Conservation (phyloP, 345 rosid genomes). For the Alliaria petiolata region DNA sequence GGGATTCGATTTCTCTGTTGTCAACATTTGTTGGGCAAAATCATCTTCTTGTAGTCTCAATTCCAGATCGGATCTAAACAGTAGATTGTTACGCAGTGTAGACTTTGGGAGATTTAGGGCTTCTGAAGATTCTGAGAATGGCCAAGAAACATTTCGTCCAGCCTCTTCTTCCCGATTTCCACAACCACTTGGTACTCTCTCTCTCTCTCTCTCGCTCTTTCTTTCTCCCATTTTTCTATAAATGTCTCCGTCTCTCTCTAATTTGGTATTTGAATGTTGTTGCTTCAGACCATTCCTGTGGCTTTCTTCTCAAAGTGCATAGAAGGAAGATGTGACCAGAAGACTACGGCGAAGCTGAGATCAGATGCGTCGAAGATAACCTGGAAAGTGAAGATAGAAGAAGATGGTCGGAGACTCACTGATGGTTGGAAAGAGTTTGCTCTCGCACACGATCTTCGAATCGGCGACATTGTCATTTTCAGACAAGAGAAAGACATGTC, state of each 20-base stretch:
- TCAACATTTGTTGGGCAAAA: too few species aligned
- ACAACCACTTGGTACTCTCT: conserved; percentile 10
- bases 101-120: too few species aligned
- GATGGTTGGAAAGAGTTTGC: conserved; percentile 22
- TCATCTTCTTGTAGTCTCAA: too few species aligned
- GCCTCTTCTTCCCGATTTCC: conserved; percentile 23
- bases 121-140: not conserved
- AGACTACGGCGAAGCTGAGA: not conserved
- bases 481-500: conserved; percentile 10
- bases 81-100: not conserved
- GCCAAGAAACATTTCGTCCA: conserved; percentile 16
- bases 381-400: conserved; percentile 22
- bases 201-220: too few species aligned
- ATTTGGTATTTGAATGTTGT: not conserved
- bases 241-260: not conserved
- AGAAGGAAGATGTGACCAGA: not conserved
- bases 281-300: too few species aligned
- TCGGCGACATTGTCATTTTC: conserved; percentile 14
- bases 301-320: conserved; percentile 5
- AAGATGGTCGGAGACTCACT: conserved; percentile 17
- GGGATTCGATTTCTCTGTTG: too few species aligned
- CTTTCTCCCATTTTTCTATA: not conserved
- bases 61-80: too few species aligned
- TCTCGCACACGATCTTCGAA: conserved; percentile 14
- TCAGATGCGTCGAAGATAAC: conserved; percentile 8